Conservation (phyloP, 2,329 filamentous ascomycete genomes). For the Fusarium chaquense region DNA sequence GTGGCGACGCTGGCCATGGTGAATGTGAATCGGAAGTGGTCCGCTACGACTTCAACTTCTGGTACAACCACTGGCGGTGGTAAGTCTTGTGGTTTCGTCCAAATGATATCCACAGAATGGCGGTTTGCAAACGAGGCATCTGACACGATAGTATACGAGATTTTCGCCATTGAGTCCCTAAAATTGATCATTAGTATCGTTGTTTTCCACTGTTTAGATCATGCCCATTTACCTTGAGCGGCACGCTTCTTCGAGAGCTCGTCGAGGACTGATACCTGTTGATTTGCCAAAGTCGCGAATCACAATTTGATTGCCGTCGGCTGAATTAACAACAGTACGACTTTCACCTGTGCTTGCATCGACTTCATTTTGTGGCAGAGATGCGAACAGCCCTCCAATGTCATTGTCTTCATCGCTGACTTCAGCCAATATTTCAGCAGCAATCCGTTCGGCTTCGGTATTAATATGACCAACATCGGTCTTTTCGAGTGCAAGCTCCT, state of each 20-base stretch:
- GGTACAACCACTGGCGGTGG: constrained; percentile 52
- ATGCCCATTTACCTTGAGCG: constrained; percentile 71
- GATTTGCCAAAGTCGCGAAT: constrained; percentile 88
- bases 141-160: constrained; percentile 78
- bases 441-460: constrained; percentile 69
- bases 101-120: constrained; percentile 79
- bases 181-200: constrained; percentile 10
- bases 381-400: constrained; percentile 65
- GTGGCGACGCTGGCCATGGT: constrained; percentile 82
- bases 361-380: constrained; percentile 70
- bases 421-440: constrained; percentile 69
- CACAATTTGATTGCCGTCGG: constrained; percentile 66
- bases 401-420: constrained; percentile 62
- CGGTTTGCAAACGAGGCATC: constrained; percentile 80
- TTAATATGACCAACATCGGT: constrained; percentile 61
- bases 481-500: constrained; percentile 43
- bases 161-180: constrained; percentile 76
- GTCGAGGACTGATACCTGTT: constrained; percentile 79
- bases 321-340: constrained; percentile 65
- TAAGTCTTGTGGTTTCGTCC: constrained; percentile 78
- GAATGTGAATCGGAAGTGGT: constrained; percentile 69
- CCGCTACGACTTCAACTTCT: constrained; percentile 60
- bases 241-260: constrained; percentile 88
- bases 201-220: background rate
- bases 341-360: constrained; percentile 70